Evolutionary conservation across 2,329 filamentous ascomycete genomes (phyloP).

Genomic region (Fusarium sp.): DNA sequence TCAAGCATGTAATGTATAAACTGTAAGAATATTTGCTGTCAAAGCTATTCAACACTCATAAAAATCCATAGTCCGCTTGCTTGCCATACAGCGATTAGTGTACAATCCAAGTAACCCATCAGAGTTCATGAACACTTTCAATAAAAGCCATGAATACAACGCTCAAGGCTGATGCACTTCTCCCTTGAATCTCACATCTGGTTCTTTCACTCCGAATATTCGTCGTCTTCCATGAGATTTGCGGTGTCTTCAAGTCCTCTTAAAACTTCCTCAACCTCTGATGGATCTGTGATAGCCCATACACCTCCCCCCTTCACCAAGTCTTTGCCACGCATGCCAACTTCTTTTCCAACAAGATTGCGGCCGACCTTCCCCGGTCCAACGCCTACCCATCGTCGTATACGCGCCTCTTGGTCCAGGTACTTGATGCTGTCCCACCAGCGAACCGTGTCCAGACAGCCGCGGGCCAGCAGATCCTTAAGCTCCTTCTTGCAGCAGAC

Average conservation of each 20-base stretch:
- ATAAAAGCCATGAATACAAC: slow-evolving; percentile 9
- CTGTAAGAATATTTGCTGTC: slow-evolving; percentile 1
- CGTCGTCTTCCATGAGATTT: slow-evolving; percentile 63
- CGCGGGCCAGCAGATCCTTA: slow-evolving; percentile 81
- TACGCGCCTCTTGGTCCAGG: slow-evolving; percentile 84
- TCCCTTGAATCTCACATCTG: background rate
- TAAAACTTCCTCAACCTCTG: slow-evolving; percentile 78
- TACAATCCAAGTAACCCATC: slow-evolving; percentile 17
- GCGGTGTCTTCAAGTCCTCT: slow-evolving; percentile 75
- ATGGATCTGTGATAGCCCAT: slow-evolving; percentile 89
- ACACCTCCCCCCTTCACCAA: slow-evolving; percentile 89
- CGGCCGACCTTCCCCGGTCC: slow-evolving; percentile 94
- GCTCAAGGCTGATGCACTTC: slow-evolving; percentile 14
- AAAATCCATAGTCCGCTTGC: slow-evolving; percentile 21
- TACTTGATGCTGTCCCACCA: slow-evolving; percentile 97
- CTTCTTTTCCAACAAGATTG: slow-evolving; percentile 95
- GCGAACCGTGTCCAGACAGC: slow-evolving; percentile 89
- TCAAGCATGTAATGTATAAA: background rate
- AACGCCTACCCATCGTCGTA: slow-evolving; percentile 89
- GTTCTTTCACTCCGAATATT: slow-evolving; percentile 48
- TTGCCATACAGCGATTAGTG: slow-evolving; percentile 16
- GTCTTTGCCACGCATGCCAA: slow-evolving; percentile 85
- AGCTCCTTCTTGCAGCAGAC: slow-evolving; percentile 81
- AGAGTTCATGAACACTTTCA: slow-evolving; percentile 6
- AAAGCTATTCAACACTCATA: slow-evolving; percentile 17